Evolutionary conservation across 208 protist genomes (phyloP).

Genomic region (Trypanosoma vivax): DNA sequence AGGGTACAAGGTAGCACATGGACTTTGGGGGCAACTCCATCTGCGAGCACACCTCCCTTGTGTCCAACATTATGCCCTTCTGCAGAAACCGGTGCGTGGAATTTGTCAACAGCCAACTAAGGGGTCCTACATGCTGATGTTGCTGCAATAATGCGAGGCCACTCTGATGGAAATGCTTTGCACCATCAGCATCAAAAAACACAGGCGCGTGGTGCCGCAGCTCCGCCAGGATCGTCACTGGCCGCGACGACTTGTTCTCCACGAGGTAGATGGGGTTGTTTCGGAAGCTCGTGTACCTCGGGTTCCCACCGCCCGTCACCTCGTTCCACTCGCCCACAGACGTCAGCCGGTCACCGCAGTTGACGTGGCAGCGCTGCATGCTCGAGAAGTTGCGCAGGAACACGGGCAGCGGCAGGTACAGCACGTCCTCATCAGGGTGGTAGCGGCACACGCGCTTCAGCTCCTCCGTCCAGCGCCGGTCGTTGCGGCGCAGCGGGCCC

Average conservation of each 20-base stretch:
- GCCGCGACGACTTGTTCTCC: constrained; percentile 72
- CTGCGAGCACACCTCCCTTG: constrained; percentile 74
- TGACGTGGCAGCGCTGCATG: constrained; percentile 83
- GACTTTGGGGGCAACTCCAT: constrained; percentile 66
- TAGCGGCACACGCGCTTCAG: constrained; percentile 39
- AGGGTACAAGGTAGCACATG: constrained; percentile 73
- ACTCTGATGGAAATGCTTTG: constrained; percentile 76
- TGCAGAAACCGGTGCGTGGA: constrained; percentile 76
- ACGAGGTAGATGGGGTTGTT: constrained; percentile 85
- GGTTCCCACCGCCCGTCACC: constrained; percentile 62
- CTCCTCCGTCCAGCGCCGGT: constrained; percentile 44
- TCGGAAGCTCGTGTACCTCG: constrained; percentile 77
- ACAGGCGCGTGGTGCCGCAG: constrained; percentile 55
- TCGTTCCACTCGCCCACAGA: constrained; percentile 47
- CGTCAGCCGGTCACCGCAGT: constrained; percentile 79
- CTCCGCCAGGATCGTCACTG: constrained; percentile 63
- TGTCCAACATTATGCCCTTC: constrained; percentile 82
- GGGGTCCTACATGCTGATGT: constrained; percentile 23
- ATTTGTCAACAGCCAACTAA: constrained; percentile 75
- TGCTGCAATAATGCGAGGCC: constrained; percentile 68
- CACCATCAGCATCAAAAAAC: constrained; percentile 65
- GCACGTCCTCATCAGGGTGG: constrained; percentile 25
- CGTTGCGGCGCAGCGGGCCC: constrained; percentile 29
- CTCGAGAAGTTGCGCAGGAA: constrained; percentile 78
- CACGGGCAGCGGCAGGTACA: constrained; percentile 56